Percentiles rank a stretch among this genome's conserved stretches.
These are phyloP conservation scores for Crucihimalaya himalaica DNA, from an alignment of 345 rosid species.

Conservation along the genomic window DNA sequence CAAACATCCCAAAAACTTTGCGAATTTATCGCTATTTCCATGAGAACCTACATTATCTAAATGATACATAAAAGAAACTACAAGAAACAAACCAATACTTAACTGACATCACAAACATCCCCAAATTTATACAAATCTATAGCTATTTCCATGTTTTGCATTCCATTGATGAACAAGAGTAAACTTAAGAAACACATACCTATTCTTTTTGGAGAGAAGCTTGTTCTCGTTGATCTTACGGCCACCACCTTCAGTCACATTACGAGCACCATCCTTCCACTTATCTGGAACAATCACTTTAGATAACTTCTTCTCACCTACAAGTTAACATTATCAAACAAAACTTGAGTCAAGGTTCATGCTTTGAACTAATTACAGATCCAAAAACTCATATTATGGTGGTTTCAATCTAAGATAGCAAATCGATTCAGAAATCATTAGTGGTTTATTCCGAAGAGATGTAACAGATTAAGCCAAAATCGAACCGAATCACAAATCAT, in stretches of 20 bases:
- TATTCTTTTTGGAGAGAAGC: slow-evolving; percentile 84
- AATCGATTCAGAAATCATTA: neutral
- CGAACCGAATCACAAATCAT: too few species aligned
- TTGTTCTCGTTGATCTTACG: slow-evolving; percentile 98
- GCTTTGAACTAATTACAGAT: neutral
- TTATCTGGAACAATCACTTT: slow-evolving; percentile 98
- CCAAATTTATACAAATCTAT: neutral
- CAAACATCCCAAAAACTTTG: neutral
- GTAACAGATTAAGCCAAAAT: too few species aligned
- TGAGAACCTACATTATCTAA: neutral
- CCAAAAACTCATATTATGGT: neutral
- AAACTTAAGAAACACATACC: slow-evolving; percentile 42
- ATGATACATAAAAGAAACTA: neutral
- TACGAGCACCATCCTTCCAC: slow-evolving; percentile 99
- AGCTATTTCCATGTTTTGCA: neutral
- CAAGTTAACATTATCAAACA: neutral
- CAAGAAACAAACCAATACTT: neutral
- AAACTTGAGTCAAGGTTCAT: neutral
- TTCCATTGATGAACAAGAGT: neutral
- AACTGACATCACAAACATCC: neutral
- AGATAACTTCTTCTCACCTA: slow-evolving; percentile 93
- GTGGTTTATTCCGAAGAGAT: neutral
- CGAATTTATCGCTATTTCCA: neutral
- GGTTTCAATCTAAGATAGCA: slow-evolving; percentile 3
- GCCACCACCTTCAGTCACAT: slow-evolving; percentile 90